Evolutionary conservation across 164 flowering plant genomes (phyloP).

Genomic region (Dillenia turbinata): DNA sequence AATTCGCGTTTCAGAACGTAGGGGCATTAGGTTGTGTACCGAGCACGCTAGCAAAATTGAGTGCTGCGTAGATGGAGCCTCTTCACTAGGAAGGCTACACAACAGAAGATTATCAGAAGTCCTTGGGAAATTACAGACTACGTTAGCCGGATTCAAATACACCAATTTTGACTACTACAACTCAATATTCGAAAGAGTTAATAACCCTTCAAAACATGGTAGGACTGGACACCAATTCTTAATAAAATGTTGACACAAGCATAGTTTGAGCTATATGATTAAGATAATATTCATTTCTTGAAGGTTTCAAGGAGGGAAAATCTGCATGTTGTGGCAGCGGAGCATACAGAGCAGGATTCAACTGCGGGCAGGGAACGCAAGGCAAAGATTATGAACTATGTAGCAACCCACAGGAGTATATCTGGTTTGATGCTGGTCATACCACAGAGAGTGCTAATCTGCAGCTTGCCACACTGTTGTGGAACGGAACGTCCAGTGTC

Average conservation of each 20-base stretch:
- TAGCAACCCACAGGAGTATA: conserved; percentile 15
- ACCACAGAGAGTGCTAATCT: conserved; percentile 19
- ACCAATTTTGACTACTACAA: conserved; percentile 16
- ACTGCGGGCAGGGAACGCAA: conserved; percentile 13
- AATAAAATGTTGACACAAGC: not conserved
- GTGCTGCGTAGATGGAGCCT: conserved; percentile 10
- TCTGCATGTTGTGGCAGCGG: conserved; percentile 29
- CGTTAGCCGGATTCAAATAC: conserved; percentile 24
- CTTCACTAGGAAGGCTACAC: conserved; percentile 19
- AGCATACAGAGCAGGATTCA: conserved; percentile 9
- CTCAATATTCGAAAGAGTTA: not conserved
- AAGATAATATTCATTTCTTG: not conserved
- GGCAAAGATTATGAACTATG: conserved; percentile 15
- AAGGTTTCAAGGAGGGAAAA: conserved; percentile 26
- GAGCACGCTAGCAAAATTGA: not conserved
- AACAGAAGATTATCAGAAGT: conserved; percentile 13
- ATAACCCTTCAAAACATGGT: conserved; percentile 12
- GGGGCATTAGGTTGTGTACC: conserved; percentile 20
- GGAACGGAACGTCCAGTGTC: conserved; percentile 11
- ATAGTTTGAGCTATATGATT: not conserved
- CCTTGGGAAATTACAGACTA: conserved; percentile 4
- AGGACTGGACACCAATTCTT: not conserved
- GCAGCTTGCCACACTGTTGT: conserved; percentile 23
- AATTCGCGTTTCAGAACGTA: conserved; percentile 10
- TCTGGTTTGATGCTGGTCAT: conserved; percentile 27